Evolutionary conservation across 345 rosid species (phyloP).

Genomic region (Gossypium bickii): DNA sequence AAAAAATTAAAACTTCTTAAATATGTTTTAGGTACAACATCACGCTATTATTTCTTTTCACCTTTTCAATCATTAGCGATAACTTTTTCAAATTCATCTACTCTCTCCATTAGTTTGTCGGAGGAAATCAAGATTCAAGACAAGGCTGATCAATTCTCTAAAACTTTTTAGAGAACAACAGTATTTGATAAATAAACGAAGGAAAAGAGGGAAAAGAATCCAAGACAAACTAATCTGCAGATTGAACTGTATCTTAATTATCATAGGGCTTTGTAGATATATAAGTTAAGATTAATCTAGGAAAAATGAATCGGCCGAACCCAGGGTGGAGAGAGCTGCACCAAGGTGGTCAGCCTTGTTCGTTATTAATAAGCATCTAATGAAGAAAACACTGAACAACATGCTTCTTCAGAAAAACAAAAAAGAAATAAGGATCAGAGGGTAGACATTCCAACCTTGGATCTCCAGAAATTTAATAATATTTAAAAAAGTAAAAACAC

Average conservation of each 20-base stretch:
- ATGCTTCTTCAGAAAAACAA: neutral
- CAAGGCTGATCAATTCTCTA: neutral
- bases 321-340: no score
- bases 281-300: no score
- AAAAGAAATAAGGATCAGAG: neutral
- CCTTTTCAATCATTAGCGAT: neutral
- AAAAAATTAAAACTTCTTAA: neutral
- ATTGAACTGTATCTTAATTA: neutral
- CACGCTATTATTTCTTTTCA: neutral
- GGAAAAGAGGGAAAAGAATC: neutral
- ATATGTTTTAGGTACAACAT: constrained; percentile 1
- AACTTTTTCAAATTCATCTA: neutral
- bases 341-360: neutral
- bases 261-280: neutral
- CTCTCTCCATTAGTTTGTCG: neutral
- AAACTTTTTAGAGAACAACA: neutral
- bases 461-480: neutral
- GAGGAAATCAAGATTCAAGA: neutral
- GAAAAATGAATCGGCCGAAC: no score
- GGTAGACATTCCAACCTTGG: neutral
- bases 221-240: neutral
- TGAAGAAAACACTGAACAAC: no score
- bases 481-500: neutral
- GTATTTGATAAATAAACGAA: neutral
- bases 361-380: neutral